Conservation (phyloP, 73 alveolate species). For the Paramecium octaurelia region DNA sequence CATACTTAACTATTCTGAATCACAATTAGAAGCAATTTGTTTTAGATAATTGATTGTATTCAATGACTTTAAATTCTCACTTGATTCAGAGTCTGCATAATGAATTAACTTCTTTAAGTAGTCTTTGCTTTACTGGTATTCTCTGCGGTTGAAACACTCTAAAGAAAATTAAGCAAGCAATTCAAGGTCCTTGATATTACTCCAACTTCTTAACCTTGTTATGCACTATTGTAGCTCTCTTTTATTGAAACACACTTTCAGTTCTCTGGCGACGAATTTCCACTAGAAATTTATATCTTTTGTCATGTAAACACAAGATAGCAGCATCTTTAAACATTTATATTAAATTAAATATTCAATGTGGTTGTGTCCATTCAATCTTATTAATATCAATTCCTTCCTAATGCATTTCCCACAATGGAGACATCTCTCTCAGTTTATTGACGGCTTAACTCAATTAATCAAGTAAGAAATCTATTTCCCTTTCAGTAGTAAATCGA, state of each 20-base stretch:
- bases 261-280: not conserved
- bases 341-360: not conserved
- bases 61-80: not conserved
- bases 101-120: not conserved
- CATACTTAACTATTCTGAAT: not conserved
- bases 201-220: not conserved
- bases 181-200: not conserved
- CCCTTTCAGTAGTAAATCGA: conserved; percentile 87
- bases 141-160: not conserved
- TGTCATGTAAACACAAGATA: not conserved
- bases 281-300: not conserved
- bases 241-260: not conserved
- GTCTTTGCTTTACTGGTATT: not conserved
- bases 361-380: not conserved
- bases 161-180: not conserved
- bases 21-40: not conserved
- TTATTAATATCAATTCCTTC: conserved; percentile 24
- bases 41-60: not conserved
- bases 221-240: not conserved
- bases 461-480: conserved; percentile 73
- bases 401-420: conserved; percentile 87
- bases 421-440: conserved; percentile 88
- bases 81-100: not conserved
- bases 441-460: conserved; percentile 67
- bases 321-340: not conserved